These are phyloP conservation scores for Kuraishia capsulata DNA, from an alignment of 805 yeast genomes.

Conservation along the genomic window DNA sequence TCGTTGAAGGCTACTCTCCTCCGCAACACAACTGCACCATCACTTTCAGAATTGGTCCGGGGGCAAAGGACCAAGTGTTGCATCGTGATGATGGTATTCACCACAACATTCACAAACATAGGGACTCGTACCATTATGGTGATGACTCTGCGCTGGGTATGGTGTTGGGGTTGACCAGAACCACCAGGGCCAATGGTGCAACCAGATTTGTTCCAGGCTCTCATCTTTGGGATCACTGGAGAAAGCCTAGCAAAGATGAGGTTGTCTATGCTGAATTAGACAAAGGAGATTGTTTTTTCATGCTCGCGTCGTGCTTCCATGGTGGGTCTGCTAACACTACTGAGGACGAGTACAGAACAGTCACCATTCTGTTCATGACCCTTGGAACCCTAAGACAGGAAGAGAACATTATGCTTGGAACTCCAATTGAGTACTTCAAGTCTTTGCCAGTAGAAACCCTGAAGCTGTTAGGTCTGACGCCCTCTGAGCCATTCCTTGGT, in stretches of 20 bases:
- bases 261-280: conserved; percentile 14
- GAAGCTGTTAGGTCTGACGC: conserved; percentile 11
- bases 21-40: conserved; percentile 16
- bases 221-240: conserved; percentile 18
- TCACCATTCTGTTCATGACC: conserved; percentile 13
- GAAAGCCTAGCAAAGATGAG: conserved; percentile 14
- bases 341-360: conserved; percentile 11
- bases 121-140: conserved; percentile 8
- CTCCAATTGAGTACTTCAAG: conserved; percentile 11
- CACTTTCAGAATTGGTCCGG: conserved; percentile 17
- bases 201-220: conserved; percentile 21
- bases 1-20: conserved; percentile 9
- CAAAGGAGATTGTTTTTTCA: conserved; percentile 17
- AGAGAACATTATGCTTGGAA: conserved; percentile 15
- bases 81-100: conserved; percentile 20
- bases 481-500: conserved; percentile 11
- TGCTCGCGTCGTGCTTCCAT: conserved; percentile 17
- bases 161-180: conserved; percentile 15
- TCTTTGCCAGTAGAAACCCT: conserved; percentile 9
- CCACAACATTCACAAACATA: conserved; percentile 13
- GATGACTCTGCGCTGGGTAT: conserved; percentile 15
- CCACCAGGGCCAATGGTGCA: conserved; percentile 21
- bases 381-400: conserved; percentile 17
- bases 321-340: conserved; percentile 18
- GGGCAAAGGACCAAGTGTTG: conserved; percentile 17